Conservation (phyloP, 345 rosid genomes). For the Triadica sebifera region DNA sequence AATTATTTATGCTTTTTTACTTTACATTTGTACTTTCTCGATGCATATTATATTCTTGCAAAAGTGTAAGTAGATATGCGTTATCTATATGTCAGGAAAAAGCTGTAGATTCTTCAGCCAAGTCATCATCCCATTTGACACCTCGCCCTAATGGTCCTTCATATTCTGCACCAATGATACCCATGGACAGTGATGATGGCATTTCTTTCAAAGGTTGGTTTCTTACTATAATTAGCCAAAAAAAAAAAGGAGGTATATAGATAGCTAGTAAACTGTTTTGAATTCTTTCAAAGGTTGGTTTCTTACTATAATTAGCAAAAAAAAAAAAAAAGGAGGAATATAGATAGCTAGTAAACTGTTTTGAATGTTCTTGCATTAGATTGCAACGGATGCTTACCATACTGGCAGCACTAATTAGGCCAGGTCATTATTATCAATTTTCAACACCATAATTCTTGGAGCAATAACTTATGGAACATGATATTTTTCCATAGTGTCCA, state of each 20-base stretch:
- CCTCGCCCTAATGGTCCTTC: slow-evolving; percentile 65
- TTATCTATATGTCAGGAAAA: slow-evolving; percentile 55
- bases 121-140: slow-evolving; percentile 60
- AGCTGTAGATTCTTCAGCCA: slow-evolving; percentile 58
- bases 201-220: slow-evolving; percentile 62
- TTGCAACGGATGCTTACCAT: neutral
- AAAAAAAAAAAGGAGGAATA: too few relatives aligned
- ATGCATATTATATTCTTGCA: neutral
- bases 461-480: neutral
- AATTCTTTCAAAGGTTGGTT: slow-evolving; percentile 55
- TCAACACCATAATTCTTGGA: neutral
- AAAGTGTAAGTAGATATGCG: slow-evolving; percentile 8
- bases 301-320: slow-evolving; percentile 2
- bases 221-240: slow-evolving; percentile 1
- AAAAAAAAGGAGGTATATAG: too few relatives aligned
- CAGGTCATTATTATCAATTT: neutral
- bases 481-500: neutral
- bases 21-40: too few relatives aligned
- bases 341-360: neutral
- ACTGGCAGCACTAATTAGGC: neutral
- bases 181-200: slow-evolving; percentile 70
- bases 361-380: neutral
- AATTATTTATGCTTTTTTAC: neutral
- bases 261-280: neutral
- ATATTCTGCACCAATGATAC: slow-evolving; percentile 56